These are phyloP conservation scores for Nigrograna mackinnonii DNA, from an alignment of 2,329 filamentous ascomycete genomes.

Conservation along the genomic window DNA sequence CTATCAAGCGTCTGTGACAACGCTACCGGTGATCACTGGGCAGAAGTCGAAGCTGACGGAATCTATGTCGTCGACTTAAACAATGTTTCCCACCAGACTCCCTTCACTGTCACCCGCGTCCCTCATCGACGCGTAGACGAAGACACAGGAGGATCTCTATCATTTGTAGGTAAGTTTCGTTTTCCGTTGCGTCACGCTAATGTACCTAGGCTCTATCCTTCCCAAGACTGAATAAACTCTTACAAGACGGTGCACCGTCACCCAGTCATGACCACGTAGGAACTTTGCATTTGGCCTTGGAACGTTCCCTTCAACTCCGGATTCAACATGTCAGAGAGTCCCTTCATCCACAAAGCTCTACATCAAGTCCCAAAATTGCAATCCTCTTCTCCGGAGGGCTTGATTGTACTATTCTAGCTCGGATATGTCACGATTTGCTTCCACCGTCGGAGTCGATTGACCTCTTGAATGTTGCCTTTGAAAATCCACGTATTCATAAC, in stretches of 20 bases:
- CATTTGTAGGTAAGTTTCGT: conserved; percentile 18
- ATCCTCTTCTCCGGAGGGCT: conserved; percentile 93
- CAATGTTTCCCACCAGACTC: background rate
- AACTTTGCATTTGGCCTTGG: conserved; percentile 18
- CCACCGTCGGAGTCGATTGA: conserved; percentile 73
- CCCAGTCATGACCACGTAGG: conserved; percentile 28
- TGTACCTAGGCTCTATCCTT: conserved; percentile 39
- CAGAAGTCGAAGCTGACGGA: conserved; percentile 83
- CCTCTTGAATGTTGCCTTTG: conserved; percentile 93
- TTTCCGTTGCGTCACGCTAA: conserved; percentile 3
- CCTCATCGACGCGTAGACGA: conserved; percentile 18
- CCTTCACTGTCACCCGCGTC: conserved; percentile 17
- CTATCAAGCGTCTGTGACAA: conserved; percentile 42
- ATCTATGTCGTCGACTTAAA: conserved; percentile 70
- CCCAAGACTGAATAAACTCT: conserved; percentile 47
- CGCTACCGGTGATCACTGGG: conserved; percentile 57
- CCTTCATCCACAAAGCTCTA: conserved; percentile 1
- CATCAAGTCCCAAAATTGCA: conserved; percentile 60
- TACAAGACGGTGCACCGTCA: conserved; percentile 31
- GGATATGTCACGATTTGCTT: conserved; percentile 77
- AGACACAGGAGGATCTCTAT: background rate
- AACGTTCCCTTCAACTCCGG: conserved; percentile 57
- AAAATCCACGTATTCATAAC: conserved; percentile 75
- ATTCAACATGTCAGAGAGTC: conserved; percentile 34
- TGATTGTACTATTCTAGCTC: conserved; percentile 87